phyloP scores from a whole-genome alignment of 73 alveolate species.

The Paramecium caudatum region DNA sequence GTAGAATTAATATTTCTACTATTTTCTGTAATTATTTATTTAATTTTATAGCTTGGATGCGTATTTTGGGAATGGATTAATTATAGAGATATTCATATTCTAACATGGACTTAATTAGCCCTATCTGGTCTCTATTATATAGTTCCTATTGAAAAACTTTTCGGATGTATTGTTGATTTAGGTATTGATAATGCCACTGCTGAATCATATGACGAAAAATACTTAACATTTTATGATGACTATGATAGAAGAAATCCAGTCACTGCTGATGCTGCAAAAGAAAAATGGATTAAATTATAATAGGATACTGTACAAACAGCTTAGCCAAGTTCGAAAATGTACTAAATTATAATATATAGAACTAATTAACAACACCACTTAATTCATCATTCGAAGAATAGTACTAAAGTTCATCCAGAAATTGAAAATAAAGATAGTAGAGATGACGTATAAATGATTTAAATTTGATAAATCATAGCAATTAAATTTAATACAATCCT shows the following conservation, averaged over 20 bases:
- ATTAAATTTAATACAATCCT: neutral
- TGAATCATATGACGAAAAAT: constrained; percentile 59
- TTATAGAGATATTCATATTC: constrained; percentile 3
- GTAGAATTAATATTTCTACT: constrained; percentile 10
- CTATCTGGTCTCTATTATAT: neutral
- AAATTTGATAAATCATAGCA: constrained; percentile 1
- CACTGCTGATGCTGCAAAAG: constrained; percentile 69
- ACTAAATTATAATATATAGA: neutral
- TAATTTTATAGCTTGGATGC: neutral
- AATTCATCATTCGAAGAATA: neutral
- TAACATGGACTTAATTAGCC: constrained; percentile 39
- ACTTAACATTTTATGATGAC: constrained; percentile 31
- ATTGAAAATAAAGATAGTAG: constrained; percentile 29
- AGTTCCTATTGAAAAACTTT: neutral
- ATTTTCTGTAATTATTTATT: neutral
- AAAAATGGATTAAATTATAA: constrained; percentile 66
- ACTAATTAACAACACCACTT: neutral
- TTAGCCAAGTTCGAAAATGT: neutral
- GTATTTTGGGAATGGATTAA: neutral
- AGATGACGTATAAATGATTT: neutral
- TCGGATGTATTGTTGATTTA: constrained; percentile 14
- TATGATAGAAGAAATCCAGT: constrained; percentile 73
- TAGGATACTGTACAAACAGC: constrained; percentile 22
- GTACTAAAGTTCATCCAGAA: neutral
- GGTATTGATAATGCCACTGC: constrained; percentile 51